These are phyloP conservation scores for Porphyridium purpureum DNA, from an alignment of 23 red algal genomes.

Conservation along the genomic window DNA sequence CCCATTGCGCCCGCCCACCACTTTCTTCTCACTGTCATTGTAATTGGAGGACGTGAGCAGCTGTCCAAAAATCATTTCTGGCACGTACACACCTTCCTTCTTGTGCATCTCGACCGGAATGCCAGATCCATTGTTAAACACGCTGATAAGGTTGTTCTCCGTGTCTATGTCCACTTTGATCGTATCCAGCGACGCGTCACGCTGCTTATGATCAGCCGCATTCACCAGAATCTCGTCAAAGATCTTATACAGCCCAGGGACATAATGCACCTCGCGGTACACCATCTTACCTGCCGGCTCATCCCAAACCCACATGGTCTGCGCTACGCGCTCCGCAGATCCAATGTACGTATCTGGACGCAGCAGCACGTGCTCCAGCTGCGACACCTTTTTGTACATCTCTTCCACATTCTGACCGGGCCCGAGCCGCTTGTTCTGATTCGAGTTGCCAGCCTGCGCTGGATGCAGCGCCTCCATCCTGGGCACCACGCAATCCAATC, in stretches of 20 bases:
- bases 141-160: conserved; percentile 56
- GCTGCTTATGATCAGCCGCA: conserved; percentile 81
- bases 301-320: conserved; percentile 47
- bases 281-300: conserved; percentile 15
- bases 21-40: conserved; percentile 83
- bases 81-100: conserved; percentile 89
- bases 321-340: conserved; percentile 15
- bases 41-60: conserved; percentile 96
- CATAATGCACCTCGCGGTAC: conserved; percentile 45
- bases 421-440: no score
- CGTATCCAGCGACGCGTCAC: conserved; percentile 48
- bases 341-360: conserved; percentile 92
- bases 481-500: neutral
- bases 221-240: conserved; percentile 99
- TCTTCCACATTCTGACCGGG: conserved; percentile 76
- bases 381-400: conserved; percentile 75
- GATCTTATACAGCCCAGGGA: conserved; percentile 94
- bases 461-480: neutral
- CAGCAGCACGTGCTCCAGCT: conserved; percentile 85
- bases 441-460: neutral
- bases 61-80: conserved; percentile 96
- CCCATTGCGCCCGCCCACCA: conserved; percentile 86
- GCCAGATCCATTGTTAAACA: conserved; percentile 83
- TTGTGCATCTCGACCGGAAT: conserved; percentile 86
- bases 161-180: conserved; percentile 76